A percentile compares a stretch with the other conserved stretches of the same genome.
phyloP scores from a whole-genome alignment of 2,329 filamentous ascomycete genomes.

The Colletotrichum sp. region DNA sequence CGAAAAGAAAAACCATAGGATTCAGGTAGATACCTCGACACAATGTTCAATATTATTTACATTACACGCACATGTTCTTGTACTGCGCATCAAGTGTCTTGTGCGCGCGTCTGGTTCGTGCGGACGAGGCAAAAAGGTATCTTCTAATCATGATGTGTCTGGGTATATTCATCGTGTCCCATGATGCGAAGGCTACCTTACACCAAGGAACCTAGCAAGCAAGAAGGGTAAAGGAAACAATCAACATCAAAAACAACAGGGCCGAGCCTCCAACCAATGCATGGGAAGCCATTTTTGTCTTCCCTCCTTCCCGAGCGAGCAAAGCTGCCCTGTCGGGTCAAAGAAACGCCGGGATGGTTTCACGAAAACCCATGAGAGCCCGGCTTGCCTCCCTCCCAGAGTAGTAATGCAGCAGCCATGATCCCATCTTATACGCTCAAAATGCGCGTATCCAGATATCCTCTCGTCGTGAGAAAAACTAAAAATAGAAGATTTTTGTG shows the following conservation, averaged over 20 bases:
- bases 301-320: background rate
- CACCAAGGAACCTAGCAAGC: background rate
- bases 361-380: background rate
- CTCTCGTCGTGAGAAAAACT: constrained; percentile 5
- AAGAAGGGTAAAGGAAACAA: background rate
- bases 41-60: background rate
- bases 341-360: constrained; percentile 1
- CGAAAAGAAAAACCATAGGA: background rate
- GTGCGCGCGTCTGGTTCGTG: background rate
- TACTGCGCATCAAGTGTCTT: background rate
- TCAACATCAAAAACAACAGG: background rate
- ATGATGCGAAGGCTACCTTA: background rate
- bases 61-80: background rate
- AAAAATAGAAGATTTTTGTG: background rate
- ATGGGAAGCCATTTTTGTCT: background rate
- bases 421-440: constrained; percentile 2
- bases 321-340: background rate
- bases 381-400: background rate
- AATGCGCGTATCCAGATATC: constrained; percentile 9
- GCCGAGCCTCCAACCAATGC: background rate
- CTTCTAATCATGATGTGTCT: constrained; percentile 16
- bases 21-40: constrained; percentile 10
- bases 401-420: constrained; percentile 1
- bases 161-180: constrained; percentile 21
- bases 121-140: background rate